These are phyloP conservation scores for Kwoniella bestiolae DNA, from an alignment of 768 basidiomycete species.

Conservation along the genomic window DNA sequence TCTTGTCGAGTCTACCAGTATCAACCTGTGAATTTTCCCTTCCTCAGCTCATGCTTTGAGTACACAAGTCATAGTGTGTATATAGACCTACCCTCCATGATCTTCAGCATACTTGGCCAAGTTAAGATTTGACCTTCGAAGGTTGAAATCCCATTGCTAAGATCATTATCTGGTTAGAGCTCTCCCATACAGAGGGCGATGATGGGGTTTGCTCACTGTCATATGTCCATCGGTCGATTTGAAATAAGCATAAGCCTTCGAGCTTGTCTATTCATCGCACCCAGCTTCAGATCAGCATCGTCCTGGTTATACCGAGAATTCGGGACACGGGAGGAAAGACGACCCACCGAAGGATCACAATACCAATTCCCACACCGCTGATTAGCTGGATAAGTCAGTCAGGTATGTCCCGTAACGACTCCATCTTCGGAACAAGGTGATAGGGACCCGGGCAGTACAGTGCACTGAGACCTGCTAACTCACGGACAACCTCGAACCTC, in stretches of 20 bases:
- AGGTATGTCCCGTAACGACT: background rate
- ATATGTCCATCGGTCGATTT: slow-evolving; percentile 91
- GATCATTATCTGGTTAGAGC: no score
- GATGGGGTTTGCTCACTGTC: slow-evolving; percentile 41
- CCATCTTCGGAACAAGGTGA: background rate
- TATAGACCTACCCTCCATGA: slow-evolving; percentile 65
- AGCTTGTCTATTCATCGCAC: slow-evolving; percentile 34
- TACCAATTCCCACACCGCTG: slow-evolving; percentile 96
- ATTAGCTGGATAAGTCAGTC: slow-evolving; percentile 67
- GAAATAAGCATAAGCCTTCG: slow-evolving; percentile 69
- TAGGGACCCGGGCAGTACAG: no score
- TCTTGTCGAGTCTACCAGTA: slow-evolving; percentile 90
- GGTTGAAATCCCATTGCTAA: slow-evolving; percentile 81
- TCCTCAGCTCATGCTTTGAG: background rate
- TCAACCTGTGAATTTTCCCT: slow-evolving; percentile 68
- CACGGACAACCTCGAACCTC: slow-evolving; percentile 56
- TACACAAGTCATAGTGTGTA: background rate
- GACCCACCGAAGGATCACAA: slow-evolving; percentile 66
- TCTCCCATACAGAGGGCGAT: background rate
- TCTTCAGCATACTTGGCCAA: slow-evolving; percentile 66
- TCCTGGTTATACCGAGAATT: no score
- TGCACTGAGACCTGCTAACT: no score
- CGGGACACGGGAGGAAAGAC: background rate
- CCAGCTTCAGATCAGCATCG: no score
- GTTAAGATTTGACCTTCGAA: slow-evolving; percentile 81